Evolutionary conservation across 2,329 filamentous ascomycete genomes (phyloP).

Genomic region (Botrytis byssoidea): DNA sequence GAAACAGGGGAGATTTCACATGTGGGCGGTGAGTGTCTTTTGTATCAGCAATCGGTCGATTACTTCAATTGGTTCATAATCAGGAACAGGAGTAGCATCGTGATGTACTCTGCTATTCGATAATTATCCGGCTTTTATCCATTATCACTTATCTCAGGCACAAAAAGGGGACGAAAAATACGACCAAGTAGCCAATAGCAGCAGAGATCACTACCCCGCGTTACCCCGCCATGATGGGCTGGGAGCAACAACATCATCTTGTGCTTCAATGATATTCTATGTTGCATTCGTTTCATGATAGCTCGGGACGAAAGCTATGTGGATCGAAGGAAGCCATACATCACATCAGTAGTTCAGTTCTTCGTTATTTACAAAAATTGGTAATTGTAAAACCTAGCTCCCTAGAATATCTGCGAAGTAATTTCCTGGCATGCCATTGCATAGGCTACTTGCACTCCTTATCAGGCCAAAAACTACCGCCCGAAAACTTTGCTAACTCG

Average conservation of each 20-base stretch:
- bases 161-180: background rate
- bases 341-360: background rate
- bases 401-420: background rate
- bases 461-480: background rate
- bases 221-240: background rate
- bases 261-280: background rate
- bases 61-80: background rate
- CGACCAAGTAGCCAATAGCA: background rate
- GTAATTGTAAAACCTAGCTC: background rate
- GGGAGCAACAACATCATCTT: background rate
- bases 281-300: no score
- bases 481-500: accelerated
- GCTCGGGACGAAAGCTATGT: no score
- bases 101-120: background rate
- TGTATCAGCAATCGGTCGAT: background rate
- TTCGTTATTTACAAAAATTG: background rate
- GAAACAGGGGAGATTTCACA: background rate
- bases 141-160: background rate
- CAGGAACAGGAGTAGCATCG: background rate
- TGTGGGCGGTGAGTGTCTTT: background rate
- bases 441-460: background rate
- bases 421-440: no score
- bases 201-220: background rate
- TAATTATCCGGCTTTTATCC: background rate
- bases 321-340: no score